Percentiles rank a stretch among this genome's conserved stretches.
These are phyloP conservation scores for Geotrichum histeridarum DNA, from an alignment of 1,139 yeast genomes.

Conservation along the genomic window DNA sequence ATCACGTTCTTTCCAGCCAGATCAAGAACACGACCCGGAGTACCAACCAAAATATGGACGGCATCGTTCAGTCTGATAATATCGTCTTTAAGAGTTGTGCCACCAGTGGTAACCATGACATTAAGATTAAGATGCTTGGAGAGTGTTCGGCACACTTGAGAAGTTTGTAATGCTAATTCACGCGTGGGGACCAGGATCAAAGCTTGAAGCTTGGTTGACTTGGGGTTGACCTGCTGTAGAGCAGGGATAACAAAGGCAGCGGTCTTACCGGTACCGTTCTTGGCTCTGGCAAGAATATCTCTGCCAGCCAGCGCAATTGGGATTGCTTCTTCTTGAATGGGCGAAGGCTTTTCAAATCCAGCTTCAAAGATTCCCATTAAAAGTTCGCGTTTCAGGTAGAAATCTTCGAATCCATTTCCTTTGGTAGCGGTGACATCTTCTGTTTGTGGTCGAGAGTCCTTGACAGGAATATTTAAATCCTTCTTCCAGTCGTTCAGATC, in stretches of 20 bases:
- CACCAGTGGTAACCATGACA: conserved; percentile 98
- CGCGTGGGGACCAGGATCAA: conserved; percentile 91
- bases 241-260: conserved; percentile 92
- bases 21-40: conserved; percentile 95
- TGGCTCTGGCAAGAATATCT: conserved; percentile 95
- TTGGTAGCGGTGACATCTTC: conserved; percentile 91
- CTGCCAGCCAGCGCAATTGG: conserved; percentile 94
- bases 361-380: conserved; percentile 98
- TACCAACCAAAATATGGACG: conserved; percentile 85
- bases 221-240: conserved; percentile 78
- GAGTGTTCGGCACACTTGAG: conserved; percentile 92
- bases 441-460: conserved; percentile 89
- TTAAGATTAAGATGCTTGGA: conserved; percentile 90
- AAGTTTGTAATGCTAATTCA: conserved; percentile 90
- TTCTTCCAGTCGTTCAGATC: conserved; percentile 55
- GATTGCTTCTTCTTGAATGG: conserved; percentile 96
- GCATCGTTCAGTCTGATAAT: conserved; percentile 88
- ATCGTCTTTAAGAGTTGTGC: conserved; percentile 90
- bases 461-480: conserved; percentile 66
- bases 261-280: conserved; percentile 97
- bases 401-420: conserved; percentile 88
- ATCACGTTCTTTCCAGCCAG: conserved; percentile 84
- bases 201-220: conserved; percentile 78
- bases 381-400: conserved; percentile 82
- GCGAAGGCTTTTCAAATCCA: conserved; percentile 96